Evolutionary conservation across 2,329 filamentous ascomycete species (phyloP).

Genomic region (Fonsecaea pedrosoi): DNA sequence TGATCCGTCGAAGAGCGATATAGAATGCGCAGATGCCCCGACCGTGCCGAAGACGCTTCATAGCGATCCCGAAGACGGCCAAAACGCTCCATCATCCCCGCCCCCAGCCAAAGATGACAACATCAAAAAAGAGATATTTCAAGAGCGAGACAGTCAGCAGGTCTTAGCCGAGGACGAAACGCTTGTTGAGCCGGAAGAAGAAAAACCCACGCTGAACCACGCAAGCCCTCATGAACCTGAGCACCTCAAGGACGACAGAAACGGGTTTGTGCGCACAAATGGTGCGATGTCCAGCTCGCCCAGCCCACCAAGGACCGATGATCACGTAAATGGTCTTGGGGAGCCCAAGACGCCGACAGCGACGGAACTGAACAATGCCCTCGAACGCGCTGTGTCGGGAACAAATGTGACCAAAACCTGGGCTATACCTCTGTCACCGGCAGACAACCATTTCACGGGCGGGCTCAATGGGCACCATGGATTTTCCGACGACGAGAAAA

Average conservation of each 20-base stretch:
- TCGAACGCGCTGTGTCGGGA: not conserved
- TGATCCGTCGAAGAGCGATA: constrained; percentile 1
- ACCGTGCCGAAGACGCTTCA: constrained; percentile 23
- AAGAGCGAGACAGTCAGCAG: not conserved
- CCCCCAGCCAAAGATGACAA: not conserved
- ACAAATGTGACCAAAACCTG: not conserved
- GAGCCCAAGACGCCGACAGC: constrained; percentile 6
- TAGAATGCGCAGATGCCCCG: not conserved
- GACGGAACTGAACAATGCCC: constrained; percentile 11
- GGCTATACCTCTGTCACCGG: constrained; percentile 2
- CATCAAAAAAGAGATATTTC: not conserved
- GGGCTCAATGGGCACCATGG: constrained; percentile 11
- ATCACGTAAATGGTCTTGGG: not conserved
- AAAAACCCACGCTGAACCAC: constrained; percentile 5
- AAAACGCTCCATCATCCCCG: not conserved
- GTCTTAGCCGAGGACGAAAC: not conserved
- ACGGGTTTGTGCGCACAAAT: not conserved
- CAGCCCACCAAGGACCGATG: not conserved
- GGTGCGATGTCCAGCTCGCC: not conserved
- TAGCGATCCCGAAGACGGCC: not conserved
- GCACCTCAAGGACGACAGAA: not conserved
- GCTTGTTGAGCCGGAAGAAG: constrained; percentile 4
- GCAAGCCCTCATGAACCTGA: not conserved
- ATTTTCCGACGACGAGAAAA: constrained; percentile 27
- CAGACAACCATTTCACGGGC: constrained; percentile 7